Evolutionary conservation across 169 alveolate species (phyloP).

Genomic region (Eimeria sp.): DNA sequence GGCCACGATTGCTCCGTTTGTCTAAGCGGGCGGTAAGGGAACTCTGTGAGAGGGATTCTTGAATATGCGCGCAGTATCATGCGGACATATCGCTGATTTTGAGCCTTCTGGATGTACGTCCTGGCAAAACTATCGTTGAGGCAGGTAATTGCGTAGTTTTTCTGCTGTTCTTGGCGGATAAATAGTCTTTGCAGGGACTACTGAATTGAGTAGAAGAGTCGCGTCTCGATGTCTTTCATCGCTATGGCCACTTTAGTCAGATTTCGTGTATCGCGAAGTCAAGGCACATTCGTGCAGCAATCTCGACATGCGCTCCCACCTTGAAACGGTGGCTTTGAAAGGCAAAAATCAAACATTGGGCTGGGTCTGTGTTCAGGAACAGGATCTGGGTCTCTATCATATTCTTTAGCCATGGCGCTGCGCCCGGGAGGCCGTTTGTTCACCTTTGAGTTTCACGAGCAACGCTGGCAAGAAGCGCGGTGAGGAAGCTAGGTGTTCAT

Average conservation of each 20-base stretch:
- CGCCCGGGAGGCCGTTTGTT: slow-evolving; percentile 89
- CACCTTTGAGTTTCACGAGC: slow-evolving; percentile 91
- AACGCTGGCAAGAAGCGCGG: slow-evolving; percentile 89
- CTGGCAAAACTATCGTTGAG: slow-evolving; percentile 90
- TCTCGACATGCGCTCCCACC: neutral
- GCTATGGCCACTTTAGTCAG: neutral
- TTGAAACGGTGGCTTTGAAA: neutral
- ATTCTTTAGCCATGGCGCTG: slow-evolving; percentile 87
- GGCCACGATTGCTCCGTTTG: slow-evolving; percentile 75
- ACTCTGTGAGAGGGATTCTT: neutral
- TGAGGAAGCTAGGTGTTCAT: slow-evolving; percentile 69
- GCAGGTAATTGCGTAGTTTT: slow-evolving; percentile 85
- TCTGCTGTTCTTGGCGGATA: neutral
- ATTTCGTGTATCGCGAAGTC: neutral
- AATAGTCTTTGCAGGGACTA: neutral
- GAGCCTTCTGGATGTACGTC: slow-evolving; percentile 89
- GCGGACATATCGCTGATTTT: slow-evolving; percentile 91
- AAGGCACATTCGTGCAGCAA: neutral
- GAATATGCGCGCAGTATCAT: slow-evolving; percentile 84
- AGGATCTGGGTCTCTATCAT: slow-evolving; percentile 92
- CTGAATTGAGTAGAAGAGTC: neutral
- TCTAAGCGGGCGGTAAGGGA: neutral
- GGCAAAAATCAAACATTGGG: too few species aligned
- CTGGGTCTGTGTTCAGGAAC: slow-evolving; percentile 81
- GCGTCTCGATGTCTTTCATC: neutral